Conservation (phyloP, 768 basidiomycete genomes). For the Termitomyces eurrhizus region DNA sequence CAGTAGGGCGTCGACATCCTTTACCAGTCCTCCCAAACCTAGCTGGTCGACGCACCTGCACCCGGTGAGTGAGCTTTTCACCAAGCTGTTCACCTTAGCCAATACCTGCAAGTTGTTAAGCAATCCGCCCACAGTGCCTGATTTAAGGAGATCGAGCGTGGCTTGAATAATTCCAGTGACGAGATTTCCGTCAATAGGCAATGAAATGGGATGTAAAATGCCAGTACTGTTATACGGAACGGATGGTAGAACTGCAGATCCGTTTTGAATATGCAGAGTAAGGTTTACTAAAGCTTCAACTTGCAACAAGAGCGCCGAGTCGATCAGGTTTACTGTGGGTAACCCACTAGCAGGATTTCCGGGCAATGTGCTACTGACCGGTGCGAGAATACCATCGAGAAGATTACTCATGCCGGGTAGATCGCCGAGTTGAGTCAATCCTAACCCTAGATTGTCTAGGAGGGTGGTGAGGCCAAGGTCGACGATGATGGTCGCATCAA, state of each 20-base stretch:
- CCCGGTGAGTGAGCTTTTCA: constrained; percentile 6
- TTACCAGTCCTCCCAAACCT: constrained; percentile 8
- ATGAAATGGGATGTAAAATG: not conserved
- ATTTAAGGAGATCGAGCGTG: constrained; percentile 11
- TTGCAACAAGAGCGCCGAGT: constrained; percentile 5
- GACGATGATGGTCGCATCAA: constrained; percentile 19
- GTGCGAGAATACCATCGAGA: not conserved
- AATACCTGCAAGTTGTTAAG: constrained; percentile 9
- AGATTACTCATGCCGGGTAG: not conserved
- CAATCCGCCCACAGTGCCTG: constrained; percentile 6
- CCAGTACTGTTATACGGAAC: not conserved
- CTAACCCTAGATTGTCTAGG: constrained; percentile 20
- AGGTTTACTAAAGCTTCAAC: constrained; percentile 8
- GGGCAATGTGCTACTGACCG: not conserved
- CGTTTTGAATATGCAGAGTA: constrained; percentile 6
- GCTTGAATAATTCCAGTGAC: constrained; percentile 12
- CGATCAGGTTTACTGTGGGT: constrained; percentile 1
- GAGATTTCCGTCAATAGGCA: constrained; percentile 10
- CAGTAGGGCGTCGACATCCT: constrained; percentile 6
- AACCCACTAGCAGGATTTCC: not conserved
- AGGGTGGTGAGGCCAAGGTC: constrained; percentile 21
- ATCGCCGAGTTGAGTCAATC: not conserved
- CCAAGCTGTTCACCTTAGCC: constrained; percentile 1
- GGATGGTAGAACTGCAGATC: constrained; percentile 4
- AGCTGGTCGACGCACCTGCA: constrained; percentile 11